phyloP scores from a whole-genome alignment of 2,329 filamentous ascomycete genomes.

The Lachnellula hyalina region DNA sequence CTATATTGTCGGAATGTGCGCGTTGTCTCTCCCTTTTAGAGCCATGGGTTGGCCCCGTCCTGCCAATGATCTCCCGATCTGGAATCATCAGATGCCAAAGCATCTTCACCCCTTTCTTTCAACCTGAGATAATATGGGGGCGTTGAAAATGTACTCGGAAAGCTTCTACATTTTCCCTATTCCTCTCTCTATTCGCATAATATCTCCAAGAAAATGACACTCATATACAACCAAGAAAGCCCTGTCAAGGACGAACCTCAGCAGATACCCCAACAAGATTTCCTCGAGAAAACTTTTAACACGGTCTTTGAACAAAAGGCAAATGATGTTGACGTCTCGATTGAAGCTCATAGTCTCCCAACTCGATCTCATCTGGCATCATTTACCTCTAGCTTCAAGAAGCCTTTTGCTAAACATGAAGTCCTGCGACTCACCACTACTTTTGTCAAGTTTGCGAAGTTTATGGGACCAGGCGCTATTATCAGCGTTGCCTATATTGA shows the following conservation, averaged over 20 bases:
- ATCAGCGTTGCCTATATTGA: slow-evolving; percentile 34
- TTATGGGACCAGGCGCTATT: slow-evolving; percentile 43
- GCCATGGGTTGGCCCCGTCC: neutral
- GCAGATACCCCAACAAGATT: neutral
- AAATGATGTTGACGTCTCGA: neutral
- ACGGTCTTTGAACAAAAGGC: neutral
- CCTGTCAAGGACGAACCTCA: neutral
- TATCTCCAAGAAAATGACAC: neutral
- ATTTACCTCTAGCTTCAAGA: neutral
- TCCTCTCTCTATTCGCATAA: neutral
- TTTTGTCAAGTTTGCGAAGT: slow-evolving; percentile 38
- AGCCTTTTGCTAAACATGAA: neutral
- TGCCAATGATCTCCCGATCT: neutral
- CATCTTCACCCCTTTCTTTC: neutral
- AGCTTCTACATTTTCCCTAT: neutral
- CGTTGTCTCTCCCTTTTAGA: neutral
- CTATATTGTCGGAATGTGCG: neutral
- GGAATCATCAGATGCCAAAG: neutral
- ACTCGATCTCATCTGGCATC: neutral
- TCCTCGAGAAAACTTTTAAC: neutral
- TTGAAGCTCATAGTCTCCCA: neutral
- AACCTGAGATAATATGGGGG: neutral
- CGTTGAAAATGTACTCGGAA: neutral
- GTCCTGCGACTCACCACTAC: neutral
- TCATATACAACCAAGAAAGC: neutral